Base-by-base conservation (phyloP, 495 filamentous ascomycete species). In the Trichoderma orchidacearum region DNA sequence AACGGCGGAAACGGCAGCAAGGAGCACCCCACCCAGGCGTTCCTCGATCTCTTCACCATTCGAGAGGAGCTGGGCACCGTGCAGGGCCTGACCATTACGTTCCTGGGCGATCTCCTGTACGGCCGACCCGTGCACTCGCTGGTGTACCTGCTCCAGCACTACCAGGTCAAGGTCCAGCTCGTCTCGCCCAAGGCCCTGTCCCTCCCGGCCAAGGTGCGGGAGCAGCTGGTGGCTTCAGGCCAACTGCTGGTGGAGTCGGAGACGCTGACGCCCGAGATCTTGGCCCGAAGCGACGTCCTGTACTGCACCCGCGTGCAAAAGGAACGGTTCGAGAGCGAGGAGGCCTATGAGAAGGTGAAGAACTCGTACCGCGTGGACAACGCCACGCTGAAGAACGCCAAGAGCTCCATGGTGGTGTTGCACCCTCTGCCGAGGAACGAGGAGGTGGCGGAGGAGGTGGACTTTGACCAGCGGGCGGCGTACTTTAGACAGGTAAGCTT, bases 31-130 rank as follows among this genome's bases (percentile, higher is more conserved):
- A 97, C 94, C 0, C 93, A 98, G 71, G 93, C 93, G 4, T 90
- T 98, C 82, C 79, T 96, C n/a, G 93, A 98, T 64, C 82, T 98
- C 60, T 97, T 95, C 78, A 98, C 93, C 34, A 96, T 98, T 68
- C 85, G 94, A 55, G 90, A 98, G 71, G 93, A 98, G 72, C 78
- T 97, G 18, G 93, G 93, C 56, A 95, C 89, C 4, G 92, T 97
- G 54, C 88, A 87, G 61, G 90, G 89, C 36, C 75, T 97, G 59
- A 95, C 89, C 51, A 92, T 98, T 68, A 98, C 93, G 54, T 98
- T 98, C 68, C 80, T 84, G 53, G 93, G 93, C 63, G 93, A 98
- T 64, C 81, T 98, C 38, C 82, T 84, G 60, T 93, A 95, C 70
- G 93, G 93, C 45, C 85, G 93, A 53, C 90, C 94, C 1, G 90